Percentiles rank a stretch among this genome's conserved stretches.
phyloP scores from a whole-genome alignment of 176 grass and related monocot genomes.

The Eragrostis nindensis region DNA sequence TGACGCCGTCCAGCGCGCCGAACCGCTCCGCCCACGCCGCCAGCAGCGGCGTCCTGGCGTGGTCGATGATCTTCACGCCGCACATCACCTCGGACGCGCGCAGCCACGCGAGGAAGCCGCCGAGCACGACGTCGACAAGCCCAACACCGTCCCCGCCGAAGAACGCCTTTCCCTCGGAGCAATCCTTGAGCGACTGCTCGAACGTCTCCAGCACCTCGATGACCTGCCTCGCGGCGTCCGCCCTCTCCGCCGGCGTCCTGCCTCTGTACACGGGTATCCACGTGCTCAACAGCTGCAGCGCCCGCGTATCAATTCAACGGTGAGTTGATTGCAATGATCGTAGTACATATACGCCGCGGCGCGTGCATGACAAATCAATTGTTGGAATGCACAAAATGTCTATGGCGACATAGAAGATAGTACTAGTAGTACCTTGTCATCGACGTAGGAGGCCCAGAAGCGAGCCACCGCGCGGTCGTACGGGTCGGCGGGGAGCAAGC shows the following conservation, averaged over 20 bases:
- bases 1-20: slow-evolving; percentile 21
- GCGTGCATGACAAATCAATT: too few species aligned
- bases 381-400: not conserved
- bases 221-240: not conserved
- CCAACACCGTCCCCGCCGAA: slow-evolving; percentile 6
- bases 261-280: slow-evolving; percentile 19
- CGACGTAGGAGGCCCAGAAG: slow-evolving; percentile 45
- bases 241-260: slow-evolving; percentile 25
- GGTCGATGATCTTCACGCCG: slow-evolving; percentile 30
- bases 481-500: slow-evolving; percentile 33
- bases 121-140: slow-evolving; percentile 28
- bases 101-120: slow-evolving; percentile 32
- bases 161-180: slow-evolving; percentile 30
- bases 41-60: slow-evolving; percentile 21
- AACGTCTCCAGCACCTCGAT: not conserved
- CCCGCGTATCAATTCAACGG: not conserved
- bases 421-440: slow-evolving; percentile 70
- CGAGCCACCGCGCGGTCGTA: slow-evolving; percentile 36
- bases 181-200: slow-evolving; percentile 36
- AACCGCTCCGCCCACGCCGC: slow-evolving; percentile 39
- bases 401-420: too few species aligned
- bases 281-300: not conserved
- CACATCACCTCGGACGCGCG: slow-evolving; percentile 30
- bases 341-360: not conserved
- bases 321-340: not conserved